Percentiles rank a stretch among this genome's conserved stretches.
Evolutionary conservation across 139 green algal genomes (phyloP).

Genomic region (Tetraselmis striata): DNA sequence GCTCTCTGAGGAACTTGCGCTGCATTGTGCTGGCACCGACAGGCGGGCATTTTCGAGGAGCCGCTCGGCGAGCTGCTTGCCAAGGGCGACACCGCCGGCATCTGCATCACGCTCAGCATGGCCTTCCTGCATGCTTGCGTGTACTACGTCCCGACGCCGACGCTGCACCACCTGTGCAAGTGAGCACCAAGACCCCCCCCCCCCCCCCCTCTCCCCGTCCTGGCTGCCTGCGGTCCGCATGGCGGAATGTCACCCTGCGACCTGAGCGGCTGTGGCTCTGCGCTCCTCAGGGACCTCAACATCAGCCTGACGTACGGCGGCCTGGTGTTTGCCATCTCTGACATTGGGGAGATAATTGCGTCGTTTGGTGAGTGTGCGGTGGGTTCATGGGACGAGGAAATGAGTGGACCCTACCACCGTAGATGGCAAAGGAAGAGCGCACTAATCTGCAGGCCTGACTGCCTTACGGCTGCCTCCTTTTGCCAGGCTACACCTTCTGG

Average conservation of each 20-base stretch:
- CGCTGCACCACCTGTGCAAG: not conserved
- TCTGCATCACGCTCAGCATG: not conserved
- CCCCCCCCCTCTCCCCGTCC: too few relatives aligned
- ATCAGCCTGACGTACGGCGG: not conserved
- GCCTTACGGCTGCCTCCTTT: too few relatives aligned
- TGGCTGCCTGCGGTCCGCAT: too few relatives aligned
- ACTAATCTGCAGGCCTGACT: too few relatives aligned
- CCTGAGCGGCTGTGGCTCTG: not conserved
- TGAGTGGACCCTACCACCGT: too few relatives aligned
- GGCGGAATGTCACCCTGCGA: not conserved
- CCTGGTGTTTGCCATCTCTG: not conserved
- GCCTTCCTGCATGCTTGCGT: not conserved
- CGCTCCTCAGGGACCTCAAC: not conserved
- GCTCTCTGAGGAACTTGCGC: too few relatives aligned
- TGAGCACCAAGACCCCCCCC: not conserved
- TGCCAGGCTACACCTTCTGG: not conserved
- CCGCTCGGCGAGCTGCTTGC: not conserved
- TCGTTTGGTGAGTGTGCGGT: too few relatives aligned
- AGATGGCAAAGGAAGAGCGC: too few relatives aligned
- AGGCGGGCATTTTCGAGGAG: not conserved
- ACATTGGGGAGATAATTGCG: not conserved
- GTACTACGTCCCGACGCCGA: not conserved
- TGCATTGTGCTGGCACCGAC: too few relatives aligned
- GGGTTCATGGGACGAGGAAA: too few relatives aligned
- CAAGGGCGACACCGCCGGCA: not conserved